Evolutionary conservation across 2,329 filamentous ascomycete genomes (phyloP).

Genomic region (Penicillium sp.): DNA sequence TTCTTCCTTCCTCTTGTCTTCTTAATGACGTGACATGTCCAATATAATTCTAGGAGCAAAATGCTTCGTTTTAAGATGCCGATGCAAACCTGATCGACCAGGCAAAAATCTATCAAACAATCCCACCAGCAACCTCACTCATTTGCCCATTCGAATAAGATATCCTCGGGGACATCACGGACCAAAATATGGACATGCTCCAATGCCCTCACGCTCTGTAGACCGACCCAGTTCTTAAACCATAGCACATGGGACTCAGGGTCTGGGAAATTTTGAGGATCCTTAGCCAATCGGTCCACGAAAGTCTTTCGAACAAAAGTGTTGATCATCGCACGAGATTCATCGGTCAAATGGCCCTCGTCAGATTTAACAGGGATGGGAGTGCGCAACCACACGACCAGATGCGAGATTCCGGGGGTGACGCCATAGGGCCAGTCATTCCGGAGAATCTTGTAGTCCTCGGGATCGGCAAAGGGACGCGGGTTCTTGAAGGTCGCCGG

Average conservation of each 20-base stretch:
- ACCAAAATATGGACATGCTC: conserved; percentile 58
- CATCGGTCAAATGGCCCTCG: conserved; percentile 51
- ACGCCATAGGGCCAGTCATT: conserved; percentile 66
- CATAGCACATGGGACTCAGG: conserved; percentile 53
- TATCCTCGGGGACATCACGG: conserved; percentile 44
- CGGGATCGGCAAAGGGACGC: conserved; percentile 52
- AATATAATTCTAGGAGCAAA: background rate
- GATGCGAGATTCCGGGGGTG: conserved; percentile 52
- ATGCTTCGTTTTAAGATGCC: background rate
- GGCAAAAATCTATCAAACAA: background rate
- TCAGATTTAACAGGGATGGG: conserved; percentile 46
- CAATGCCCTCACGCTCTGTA: conserved; percentile 59
- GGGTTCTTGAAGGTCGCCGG: conserved; percentile 45
- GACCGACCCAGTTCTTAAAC: conserved; percentile 63
- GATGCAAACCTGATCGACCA: background rate
- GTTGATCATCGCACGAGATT: conserved; percentile 48
- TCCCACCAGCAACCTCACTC: conserved; percentile 18
- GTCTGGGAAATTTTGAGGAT: conserved; percentile 28
- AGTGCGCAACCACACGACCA: conserved; percentile 57
- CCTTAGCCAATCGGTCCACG: conserved; percentile 39
- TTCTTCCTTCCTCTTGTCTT: too few relatives aligned
- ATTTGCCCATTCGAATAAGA: conserved; percentile 46
- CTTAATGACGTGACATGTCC: background rate
- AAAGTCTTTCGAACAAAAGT: conserved; percentile 52
- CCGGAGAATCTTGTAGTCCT: conserved; percentile 55